Evolutionary conservation across 2,329 filamentous ascomycete species (phyloP).

Genomic region (Trichoderma sp.): DNA sequence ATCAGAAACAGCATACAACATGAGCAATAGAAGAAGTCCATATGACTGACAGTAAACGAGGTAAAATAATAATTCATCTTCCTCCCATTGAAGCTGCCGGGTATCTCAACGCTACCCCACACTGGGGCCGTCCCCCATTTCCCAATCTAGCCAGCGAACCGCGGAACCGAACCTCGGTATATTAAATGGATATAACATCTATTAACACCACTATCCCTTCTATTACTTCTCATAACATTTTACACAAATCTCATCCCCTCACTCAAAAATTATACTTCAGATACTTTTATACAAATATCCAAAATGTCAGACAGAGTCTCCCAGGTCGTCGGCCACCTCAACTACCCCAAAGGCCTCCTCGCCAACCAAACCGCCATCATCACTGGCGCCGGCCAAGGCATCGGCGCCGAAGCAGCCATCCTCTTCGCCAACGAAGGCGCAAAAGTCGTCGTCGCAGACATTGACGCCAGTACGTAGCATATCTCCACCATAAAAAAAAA

Average conservation of each 20-base stretch:
- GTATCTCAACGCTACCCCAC: conserved; percentile 27
- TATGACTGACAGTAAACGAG: not conserved
- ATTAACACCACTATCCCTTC: not conserved
- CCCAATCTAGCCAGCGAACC: not conserved
- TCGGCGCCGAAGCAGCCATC: conserved; percentile 78
- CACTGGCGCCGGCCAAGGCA: conserved; percentile 82
- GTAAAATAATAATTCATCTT: not conserved
- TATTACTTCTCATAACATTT: not conserved
- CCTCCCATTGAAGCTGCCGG: not conserved
- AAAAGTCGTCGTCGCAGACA: conserved; percentile 79
- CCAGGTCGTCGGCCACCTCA: conserved; percentile 76
- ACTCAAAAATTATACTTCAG: no score
- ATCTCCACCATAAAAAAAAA: not conserved
- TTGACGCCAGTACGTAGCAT: conserved; percentile 62
- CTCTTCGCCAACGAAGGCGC: conserved; percentile 87
- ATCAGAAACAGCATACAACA: not conserved
- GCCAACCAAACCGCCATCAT: conserved; percentile 81
- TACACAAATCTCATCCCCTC: not conserved
- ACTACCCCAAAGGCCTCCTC: conserved; percentile 77
- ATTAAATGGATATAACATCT: not conserved
- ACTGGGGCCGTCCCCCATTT: conserved; percentile 14
- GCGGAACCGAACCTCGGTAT: conserved; percentile 31
- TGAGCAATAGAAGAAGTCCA: fast-evolving
- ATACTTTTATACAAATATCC: no score
- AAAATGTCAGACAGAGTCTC: conserved; percentile 60